Evolutionary conservation across 352 stramenopile genomes (phyloP), one percentile per base, ranked within the genome.

Genomic region (Pythium angustatum): DNA sequence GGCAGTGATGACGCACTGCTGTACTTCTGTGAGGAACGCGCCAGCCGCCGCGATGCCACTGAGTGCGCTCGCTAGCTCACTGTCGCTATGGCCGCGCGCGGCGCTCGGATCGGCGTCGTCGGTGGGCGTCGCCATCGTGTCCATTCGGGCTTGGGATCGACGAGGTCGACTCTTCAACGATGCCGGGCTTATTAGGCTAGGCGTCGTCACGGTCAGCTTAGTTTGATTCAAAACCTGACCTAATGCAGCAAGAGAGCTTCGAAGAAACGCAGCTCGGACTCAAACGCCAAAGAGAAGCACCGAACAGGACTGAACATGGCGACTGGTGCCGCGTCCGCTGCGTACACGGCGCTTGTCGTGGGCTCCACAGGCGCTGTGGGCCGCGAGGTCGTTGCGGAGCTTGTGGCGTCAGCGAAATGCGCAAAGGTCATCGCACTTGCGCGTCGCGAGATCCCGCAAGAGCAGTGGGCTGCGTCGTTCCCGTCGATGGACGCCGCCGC

Each of bases 321-420:
- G 21, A 31, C 48, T 31, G 48, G 19, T 48, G 8, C 48, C 19
- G 41, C 41, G 24, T 28, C 44, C 4, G 19, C 44, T 30, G 44
- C 44, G 44, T 51, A 51, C 68, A 77, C 83, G 11, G 81, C 83
- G n/a, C 63, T 91, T 21, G 85, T 93, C 45, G 78, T 90, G 53
- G 85, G 85, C 26, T 82, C 79, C 15, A 93, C 85, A 12, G 85
- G 85, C 34, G 81, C 85, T 27, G 81, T 93, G 11, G 85, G 82
- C 11, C 80, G 85, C 28, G 85, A 93, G 22, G 62, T 93, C 21
- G 78, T 93, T 12, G 77, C 79, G 4, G 75, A 90, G 51, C 73
- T 93, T 41, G 82, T 91, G 3, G 69, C 66, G 40, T 88, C 79
- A 9, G 15, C 73, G 34, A 75, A 72, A 19, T 91, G 80, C 64